A percentile compares a stretch with the other conserved stretches of the same genome.
Conservation (phyloP, 78 protist genomes). For the Andalucia godoyi region DNA sequence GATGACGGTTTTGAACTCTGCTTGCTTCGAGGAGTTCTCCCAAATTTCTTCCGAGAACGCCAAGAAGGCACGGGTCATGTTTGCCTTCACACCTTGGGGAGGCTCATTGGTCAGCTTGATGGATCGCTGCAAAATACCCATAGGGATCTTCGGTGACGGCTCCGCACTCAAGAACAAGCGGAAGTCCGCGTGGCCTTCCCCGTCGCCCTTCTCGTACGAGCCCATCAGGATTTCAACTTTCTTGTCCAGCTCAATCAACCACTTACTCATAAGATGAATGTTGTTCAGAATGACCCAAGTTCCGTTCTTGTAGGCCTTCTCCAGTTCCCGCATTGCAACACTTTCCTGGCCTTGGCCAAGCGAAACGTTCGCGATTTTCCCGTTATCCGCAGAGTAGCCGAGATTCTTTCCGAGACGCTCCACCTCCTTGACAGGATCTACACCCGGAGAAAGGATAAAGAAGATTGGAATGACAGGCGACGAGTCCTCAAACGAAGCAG, state of each 20-base stretch:
- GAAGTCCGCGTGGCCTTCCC: conserved; percentile 34
- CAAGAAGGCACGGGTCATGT: conserved; percentile 22
- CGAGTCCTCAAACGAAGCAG: conserved; percentile 31
- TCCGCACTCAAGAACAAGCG: conserved; percentile 46
- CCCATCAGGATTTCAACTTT: conserved; percentile 15
- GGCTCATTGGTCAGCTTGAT: conserved; percentile 56
- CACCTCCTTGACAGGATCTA: conserved; percentile 57
- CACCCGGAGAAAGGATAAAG: conserved; percentile 84
- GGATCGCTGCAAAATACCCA: conserved; percentile 37
- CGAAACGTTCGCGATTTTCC: conserved; percentile 39
- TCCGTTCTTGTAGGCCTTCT: not conserved
- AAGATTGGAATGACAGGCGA: conserved; percentile 52
- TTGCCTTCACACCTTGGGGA: conserved; percentile 36
- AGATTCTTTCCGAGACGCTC: conserved; percentile 23
- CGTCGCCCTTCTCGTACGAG: not conserved
- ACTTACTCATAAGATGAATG: conserved; percentile 55
- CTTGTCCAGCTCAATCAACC: conserved; percentile 69
- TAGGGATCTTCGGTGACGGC: conserved; percentile 44
- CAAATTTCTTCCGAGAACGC: conserved; percentile 25
- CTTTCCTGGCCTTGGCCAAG: conserved; percentile 86
- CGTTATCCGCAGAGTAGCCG: conserved; percentile 23
- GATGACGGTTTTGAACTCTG: conserved; percentile 46
- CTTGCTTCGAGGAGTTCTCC: conserved; percentile 36
- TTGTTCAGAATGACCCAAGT: conserved; percentile 76
- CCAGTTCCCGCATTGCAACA: conserved; percentile 46